A percentile compares a stretch with the other conserved stretches of the same genome.
Evolutionary conservation across 2,329 filamentous ascomycete genomes (phyloP).

Genomic region (Fusarium fujikuroi): DNA sequence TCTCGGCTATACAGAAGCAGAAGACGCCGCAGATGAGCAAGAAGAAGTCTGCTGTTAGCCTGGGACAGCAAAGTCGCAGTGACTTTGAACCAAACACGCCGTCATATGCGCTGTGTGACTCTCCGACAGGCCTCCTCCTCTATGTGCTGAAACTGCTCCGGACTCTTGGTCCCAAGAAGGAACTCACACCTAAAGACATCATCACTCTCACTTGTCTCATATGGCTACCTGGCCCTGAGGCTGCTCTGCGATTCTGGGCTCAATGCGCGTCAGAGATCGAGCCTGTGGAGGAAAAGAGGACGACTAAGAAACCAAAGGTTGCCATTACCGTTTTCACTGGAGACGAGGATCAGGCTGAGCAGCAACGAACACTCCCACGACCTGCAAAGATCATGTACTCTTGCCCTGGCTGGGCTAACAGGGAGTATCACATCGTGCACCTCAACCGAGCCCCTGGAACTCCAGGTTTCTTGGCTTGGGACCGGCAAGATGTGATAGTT

Average conservation of each 20-base stretch:
- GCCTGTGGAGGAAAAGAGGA: constrained; percentile 37
- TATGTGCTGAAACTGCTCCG: constrained; percentile 62
- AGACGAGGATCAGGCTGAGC: constrained; percentile 39
- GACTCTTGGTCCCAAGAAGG: constrained; percentile 52
- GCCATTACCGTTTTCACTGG: constrained; percentile 61
- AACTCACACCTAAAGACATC: constrained; percentile 62
- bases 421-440: constrained; percentile 56
- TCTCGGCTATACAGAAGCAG: constrained; percentile 53
- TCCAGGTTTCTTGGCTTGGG: constrained; percentile 60
- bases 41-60: constrained; percentile 27
- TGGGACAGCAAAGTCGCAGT: constrained; percentile 47
- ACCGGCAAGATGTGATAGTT: constrained; percentile 58
- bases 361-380: constrained; percentile 34
- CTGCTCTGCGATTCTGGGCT: constrained; percentile 66
- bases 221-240: constrained; percentile 75
- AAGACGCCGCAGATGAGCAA: constrained; percentile 16
- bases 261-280: constrained; percentile 54
- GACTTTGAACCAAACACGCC: constrained; percentile 63
- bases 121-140: constrained; percentile 67
- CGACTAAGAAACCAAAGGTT: constrained; percentile 51
- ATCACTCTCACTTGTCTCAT: constrained; percentile 70
- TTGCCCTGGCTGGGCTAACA: constrained; percentile 61
- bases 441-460: constrained; percentile 53
- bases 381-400: constrained; percentile 50
- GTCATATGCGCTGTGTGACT: constrained; percentile 70